phyloP scores from a whole-genome alignment of 2,329 filamentous ascomycete species.

The Phyllosticta citrichinensis region DNA sequence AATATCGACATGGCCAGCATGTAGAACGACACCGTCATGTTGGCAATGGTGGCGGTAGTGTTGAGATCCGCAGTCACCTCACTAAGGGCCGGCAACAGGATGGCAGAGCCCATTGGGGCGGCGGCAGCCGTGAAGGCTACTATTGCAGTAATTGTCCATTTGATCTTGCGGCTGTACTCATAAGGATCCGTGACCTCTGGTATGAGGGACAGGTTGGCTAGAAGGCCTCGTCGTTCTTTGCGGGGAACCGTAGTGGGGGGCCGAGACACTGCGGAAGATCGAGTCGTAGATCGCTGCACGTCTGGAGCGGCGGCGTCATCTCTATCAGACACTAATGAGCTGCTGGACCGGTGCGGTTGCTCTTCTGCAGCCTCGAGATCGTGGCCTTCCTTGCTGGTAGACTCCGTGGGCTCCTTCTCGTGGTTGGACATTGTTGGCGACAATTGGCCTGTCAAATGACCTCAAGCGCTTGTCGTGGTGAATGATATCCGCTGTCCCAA shows the following conservation, averaged over 20 bases:
- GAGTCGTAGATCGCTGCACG: conserved; percentile 13
- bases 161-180: conserved; percentile 61
- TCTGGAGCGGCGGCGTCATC: conserved; percentile 15
- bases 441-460: background rate
- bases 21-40: conserved; percentile 31
- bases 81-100: conserved; percentile 54
- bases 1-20: conserved; percentile 34
- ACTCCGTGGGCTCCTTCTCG: conserved; percentile 1
- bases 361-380: conserved; percentile 2
- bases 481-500: background rate
- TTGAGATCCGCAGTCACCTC: conserved; percentile 24
- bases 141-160: conserved; percentile 76
- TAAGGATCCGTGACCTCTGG: conserved; percentile 71
- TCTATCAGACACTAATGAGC: conserved; percentile 10
- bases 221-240: conserved; percentile 56
- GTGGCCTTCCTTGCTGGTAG: background rate
- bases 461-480: background rate
- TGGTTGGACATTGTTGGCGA: background rate
- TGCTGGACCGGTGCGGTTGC: conserved; percentile 17
- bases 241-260: conserved; percentile 41
- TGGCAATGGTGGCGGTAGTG: conserved; percentile 25
- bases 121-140: conserved; percentile 67
- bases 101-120: conserved; percentile 73
- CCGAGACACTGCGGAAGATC: conserved; percentile 23
- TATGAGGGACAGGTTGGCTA: conserved; percentile 60